These are phyloP conservation scores for Collariella sp. DNA, from an alignment of 495 filamentous ascomycete genomes.

Conservation along the genomic window DNA sequence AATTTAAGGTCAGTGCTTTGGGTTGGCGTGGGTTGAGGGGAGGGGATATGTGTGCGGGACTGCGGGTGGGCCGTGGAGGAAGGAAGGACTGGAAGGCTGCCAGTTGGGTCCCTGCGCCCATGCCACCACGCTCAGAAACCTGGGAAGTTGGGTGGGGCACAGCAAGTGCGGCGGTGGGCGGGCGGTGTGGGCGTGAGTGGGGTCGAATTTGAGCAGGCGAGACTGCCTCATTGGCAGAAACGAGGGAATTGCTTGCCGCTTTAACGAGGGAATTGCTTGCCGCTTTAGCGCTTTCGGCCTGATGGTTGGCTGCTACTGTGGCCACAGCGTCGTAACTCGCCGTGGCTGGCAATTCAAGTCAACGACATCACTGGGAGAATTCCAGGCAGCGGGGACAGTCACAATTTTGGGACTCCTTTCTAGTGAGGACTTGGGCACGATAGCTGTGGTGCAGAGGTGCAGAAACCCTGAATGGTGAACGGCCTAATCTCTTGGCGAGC, in stretches of 20 bases:
- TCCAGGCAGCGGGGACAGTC: neutral
- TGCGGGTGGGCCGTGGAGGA: too few relatives aligned
- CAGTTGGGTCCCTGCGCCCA: slow-evolving; percentile 22
- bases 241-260: slow-evolving; percentile 30
- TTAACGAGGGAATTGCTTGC: slow-evolving; percentile 29
- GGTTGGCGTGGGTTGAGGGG: slow-evolving; percentile 27
- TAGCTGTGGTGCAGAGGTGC: slow-evolving; percentile 10
- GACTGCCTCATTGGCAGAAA: slow-evolving; percentile 33
- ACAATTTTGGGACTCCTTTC: neutral
- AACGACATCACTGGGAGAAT: neutral
- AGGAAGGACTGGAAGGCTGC: slow-evolving; percentile 22
- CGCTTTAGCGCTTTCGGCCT: slow-evolving; percentile 20
- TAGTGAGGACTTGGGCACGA: slow-evolving; percentile 12
- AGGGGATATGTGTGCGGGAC: slow-evolving; percentile 23
- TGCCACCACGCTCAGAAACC: slow-evolving; percentile 21
- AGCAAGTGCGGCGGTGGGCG: slow-evolving; percentile 13
- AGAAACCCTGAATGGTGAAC: neutral
- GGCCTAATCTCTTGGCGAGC: slow-evolving; percentile 12
- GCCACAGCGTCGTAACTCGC: slow-evolving; percentile 21
- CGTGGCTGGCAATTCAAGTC: slow-evolving; percentile 21
- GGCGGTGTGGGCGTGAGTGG: slow-evolving; percentile 18
- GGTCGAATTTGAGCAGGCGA: slow-evolving; percentile 19
- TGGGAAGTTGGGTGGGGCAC: slow-evolving; percentile 15
- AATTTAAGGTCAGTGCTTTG: slow-evolving; percentile 41
- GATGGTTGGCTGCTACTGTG: slow-evolving; percentile 6